Conservation (phyloP, 495 filamentous ascomycete genomes). For the Penicillium canariense region DNA sequence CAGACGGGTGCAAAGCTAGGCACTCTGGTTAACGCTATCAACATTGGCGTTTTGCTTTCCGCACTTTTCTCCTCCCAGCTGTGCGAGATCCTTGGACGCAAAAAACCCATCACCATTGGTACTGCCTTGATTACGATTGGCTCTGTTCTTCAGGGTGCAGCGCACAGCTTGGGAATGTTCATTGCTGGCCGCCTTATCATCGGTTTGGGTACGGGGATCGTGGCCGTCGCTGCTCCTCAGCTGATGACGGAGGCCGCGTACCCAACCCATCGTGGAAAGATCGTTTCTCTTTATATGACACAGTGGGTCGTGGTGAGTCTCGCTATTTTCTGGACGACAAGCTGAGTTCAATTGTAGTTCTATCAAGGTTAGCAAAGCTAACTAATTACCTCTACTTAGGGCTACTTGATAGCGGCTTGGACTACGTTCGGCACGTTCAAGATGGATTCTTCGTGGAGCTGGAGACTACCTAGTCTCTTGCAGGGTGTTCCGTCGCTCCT, state of each 20-base stretch:
- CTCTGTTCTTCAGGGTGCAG: conserved; percentile 49
- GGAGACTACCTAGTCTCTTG: conserved; percentile 43
- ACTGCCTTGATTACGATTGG: conserved; percentile 60
- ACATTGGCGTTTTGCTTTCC: conserved; percentile 9
- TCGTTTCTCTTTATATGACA: conserved; percentile 29
- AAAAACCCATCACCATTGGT: conserved; percentile 48
- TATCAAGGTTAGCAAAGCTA: no score
- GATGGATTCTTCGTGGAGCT: conserved; percentile 39
- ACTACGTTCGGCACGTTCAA: conserved; percentile 26
- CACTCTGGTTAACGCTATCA: no score
- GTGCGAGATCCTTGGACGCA: conserved; percentile 29
- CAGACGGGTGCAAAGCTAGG: no score
- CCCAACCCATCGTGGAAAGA: conserved; percentile 31
- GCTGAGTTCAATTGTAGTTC: no score
- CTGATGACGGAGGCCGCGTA: conserved; percentile 34
- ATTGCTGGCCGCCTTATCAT: conserved; percentile 44
- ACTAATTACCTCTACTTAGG: no score
- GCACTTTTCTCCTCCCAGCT: conserved; percentile 9
- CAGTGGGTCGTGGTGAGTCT: conserved; percentile 53
- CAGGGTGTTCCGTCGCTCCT: conserved; percentile 42
- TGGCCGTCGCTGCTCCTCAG: conserved; percentile 29
- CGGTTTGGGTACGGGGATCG: conserved; percentile 50
- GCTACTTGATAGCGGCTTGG: conserved; percentile 34
- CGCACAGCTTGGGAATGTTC: conserved; percentile 48
- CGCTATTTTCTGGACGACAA: no score